Conservation (phyloP, 768 basidiomycete genomes). For the Phallus indusiatus region DNA sequence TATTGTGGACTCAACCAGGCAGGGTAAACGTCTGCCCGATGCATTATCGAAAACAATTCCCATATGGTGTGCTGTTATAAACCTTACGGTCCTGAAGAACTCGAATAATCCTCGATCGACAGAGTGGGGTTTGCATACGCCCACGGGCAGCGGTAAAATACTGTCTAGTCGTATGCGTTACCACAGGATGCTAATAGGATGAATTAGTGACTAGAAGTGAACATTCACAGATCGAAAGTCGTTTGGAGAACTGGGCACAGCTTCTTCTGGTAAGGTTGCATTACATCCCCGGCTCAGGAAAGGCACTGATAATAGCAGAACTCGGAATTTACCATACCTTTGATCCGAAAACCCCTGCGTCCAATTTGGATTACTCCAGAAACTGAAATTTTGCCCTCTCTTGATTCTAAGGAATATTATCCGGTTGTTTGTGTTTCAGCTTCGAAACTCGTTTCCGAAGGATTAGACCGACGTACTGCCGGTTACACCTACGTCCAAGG, state of each 20-base stretch:
- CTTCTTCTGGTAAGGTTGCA: constrained; percentile 48
- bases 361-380: constrained; percentile 86
- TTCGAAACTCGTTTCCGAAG: constrained; percentile 57
- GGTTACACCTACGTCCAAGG: constrained; percentile 89
- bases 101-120: constrained; percentile 15
- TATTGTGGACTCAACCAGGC: constrained; percentile 85
- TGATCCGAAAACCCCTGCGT: constrained; percentile 54
- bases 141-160: constrained; percentile 32
- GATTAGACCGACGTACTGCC: constrained; percentile 47
- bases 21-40: constrained; percentile 91
- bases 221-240: constrained; percentile 63
- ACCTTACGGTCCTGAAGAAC: constrained; percentile 38
- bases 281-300: neutral
- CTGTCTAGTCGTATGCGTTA: neutral
- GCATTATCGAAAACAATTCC: constrained; percentile 90
- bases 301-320: neutral
- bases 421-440: constrained; percentile 85
- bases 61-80: constrained; percentile 89
- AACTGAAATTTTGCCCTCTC: constrained; percentile 39
- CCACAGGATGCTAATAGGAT: neutral
- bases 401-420: constrained; percentile 32
- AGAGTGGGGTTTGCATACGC: constrained; percentile 56
- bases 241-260: constrained; percentile 59
- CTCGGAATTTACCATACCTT: constrained; percentile 64
- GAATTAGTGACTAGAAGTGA: constrained; percentile 60